These are phyloP conservation scores for Panicum miliaceum DNA, from an alignment of 176 grass and related monocot species.

Conservation along the genomic window DNA sequence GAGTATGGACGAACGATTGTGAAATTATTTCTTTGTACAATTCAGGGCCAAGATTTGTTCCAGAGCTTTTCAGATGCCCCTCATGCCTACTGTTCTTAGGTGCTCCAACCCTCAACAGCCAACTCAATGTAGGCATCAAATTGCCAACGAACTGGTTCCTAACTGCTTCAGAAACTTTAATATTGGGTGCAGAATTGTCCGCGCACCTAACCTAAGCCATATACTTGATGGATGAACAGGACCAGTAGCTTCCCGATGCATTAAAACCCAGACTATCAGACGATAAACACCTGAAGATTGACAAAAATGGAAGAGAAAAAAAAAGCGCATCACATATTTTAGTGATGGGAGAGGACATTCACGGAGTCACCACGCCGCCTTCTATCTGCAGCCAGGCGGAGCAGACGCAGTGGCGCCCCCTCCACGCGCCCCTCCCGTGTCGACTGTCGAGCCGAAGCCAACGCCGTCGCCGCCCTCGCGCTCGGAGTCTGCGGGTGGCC, in stretches of 20 bases:
- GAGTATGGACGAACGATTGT: neutral
- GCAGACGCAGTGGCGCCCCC: neutral
- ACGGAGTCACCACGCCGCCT: neutral
- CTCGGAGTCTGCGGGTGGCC: neutral
- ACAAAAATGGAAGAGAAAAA: neutral
- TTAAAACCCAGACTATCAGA: neutral
- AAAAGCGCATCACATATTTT: neutral
- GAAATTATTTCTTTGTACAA: neutral
- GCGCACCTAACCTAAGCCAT: neutral
- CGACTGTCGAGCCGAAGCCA: neutral
- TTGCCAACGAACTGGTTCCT: neutral
- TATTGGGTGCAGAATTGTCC: neutral
- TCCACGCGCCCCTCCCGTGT: neutral
- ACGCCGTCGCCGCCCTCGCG: neutral
- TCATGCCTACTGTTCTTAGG: neutral
- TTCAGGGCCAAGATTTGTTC: neutral
- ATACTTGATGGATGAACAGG: neutral
- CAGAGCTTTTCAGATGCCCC: neutral
- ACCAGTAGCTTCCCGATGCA: neutral
- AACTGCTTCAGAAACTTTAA: neutral
- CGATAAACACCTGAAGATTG: neutral
- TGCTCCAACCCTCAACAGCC: neutral
- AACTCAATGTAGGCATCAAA: slow-evolving; percentile 14
- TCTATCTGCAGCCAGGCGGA: too few species aligned
- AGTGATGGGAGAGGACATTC: neutral